Base-by-base conservation (phyloP, 108 stramenopile species). In the Ochromonas danica region DNA sequence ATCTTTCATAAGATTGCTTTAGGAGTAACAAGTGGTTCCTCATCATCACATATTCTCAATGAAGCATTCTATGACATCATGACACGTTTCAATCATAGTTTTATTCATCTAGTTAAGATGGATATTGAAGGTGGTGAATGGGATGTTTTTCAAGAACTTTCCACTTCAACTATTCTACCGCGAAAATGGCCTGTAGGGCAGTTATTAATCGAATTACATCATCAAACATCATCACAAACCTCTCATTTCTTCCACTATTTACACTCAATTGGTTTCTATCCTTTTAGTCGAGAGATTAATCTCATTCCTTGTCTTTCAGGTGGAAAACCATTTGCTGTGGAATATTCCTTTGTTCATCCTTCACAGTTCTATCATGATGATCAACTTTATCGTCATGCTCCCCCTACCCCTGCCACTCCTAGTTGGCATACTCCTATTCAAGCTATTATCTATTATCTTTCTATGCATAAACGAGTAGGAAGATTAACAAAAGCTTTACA, bases 91-190 rank as follows among this genome's bases (percentile, higher is more conserved):
- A 45, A 45, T 27, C 79, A 80, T 45, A 28, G n/a, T 0, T 80
- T 65, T 65, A 27, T 80, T 1, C 31, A 80, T 25, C 62, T 80
- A 1, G 42, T 80, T 14, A 80, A 80, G 36, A 71, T 80, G 0
- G 79, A 80, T 45, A 45, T 80, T 28, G 79, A 80, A 33, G 79
- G 79, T n/a, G 61, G 62, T n/a, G 79, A 80, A 35, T 80, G 79
- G 79, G 27, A 27, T 10, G 41, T 70, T 22, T 80, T 80, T 35
- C 36, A 31, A n/a, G 28, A 35, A 14, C 25, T 80, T 0, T 75
- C 70, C 14, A 39, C 28, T 17, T 38, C 57, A 28, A 27, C 28
- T 25, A 67, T 10, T 28, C n/a, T n/a, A n/a, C 6, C 6, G 22
- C 17, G 31, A 6, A 31, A 22, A 10, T 27, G 45, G 14, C 79